These are phyloP conservation scores for Ziziphus jujuba DNA, from an alignment of 306 rosid species.

Conservation along the genomic window DNA sequence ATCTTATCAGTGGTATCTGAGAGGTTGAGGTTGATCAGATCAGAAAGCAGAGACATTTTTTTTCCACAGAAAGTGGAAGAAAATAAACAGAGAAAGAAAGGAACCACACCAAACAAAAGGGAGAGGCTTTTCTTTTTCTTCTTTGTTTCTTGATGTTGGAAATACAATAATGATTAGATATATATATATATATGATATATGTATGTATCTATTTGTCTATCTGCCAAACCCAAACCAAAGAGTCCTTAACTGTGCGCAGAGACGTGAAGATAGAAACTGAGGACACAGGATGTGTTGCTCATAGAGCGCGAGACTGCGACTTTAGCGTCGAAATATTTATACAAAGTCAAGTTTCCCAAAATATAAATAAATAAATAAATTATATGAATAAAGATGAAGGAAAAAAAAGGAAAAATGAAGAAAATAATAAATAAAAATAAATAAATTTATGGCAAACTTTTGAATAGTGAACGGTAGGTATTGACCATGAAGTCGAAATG, in stretches of 20 bases:
- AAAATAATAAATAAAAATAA: too few species aligned
- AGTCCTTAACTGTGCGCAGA: neutral
- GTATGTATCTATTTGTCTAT: neutral
- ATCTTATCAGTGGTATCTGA: conserved; percentile 43
- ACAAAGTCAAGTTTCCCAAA: too few species aligned
- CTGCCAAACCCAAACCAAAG: too few species aligned
- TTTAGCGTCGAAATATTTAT: neutral
- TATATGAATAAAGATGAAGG: neutral
- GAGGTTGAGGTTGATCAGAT: conserved; percentile 53
- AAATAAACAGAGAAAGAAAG: too few species aligned
- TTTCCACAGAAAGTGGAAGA: neutral
- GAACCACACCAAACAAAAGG: too few species aligned
- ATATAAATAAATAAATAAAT: neutral
- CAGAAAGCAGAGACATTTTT: neutral
- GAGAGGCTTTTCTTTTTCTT: too few species aligned
- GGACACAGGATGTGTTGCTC: neutral
- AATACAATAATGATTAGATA: too few species aligned
- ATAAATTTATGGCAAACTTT: neutral
- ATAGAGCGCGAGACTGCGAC: too few species aligned
- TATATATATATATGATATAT: too few species aligned
- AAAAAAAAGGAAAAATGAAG: neutral
- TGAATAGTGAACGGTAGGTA: too few species aligned
- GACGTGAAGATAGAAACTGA: neutral
- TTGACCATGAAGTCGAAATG: too few species aligned
- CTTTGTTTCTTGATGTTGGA: too few species aligned